Conservation (phyloP, 1,284 basidiomycete species). For the Irpex lacteus region DNA sequence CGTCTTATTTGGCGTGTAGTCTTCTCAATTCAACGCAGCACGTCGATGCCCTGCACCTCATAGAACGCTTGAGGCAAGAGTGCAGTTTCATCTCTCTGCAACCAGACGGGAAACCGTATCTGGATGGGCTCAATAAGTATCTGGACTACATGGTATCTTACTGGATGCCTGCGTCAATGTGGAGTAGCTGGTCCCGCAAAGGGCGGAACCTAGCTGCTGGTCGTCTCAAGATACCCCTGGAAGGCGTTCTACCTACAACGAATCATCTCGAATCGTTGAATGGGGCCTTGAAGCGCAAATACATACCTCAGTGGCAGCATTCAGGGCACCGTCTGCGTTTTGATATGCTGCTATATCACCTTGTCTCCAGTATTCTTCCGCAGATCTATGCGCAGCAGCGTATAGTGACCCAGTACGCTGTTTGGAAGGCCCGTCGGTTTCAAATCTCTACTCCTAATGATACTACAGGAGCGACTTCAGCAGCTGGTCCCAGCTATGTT, state of each 20-base stretch:
- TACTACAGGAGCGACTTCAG: not conserved
- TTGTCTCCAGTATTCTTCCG: slow-evolving; percentile 1
- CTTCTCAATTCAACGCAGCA: not conserved
- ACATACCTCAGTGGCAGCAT: slow-evolving; percentile 26
- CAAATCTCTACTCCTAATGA: not conserved
- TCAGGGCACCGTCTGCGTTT: slow-evolving; percentile 20
- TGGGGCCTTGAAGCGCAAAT: slow-evolving; percentile 30
- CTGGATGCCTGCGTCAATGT: too few species aligned
- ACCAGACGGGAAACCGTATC: not conserved
- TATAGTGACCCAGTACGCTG: not conserved
- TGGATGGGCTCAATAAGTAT: not conserved
- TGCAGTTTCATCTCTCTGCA: not conserved
- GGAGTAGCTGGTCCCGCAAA: slow-evolving; percentile 13
- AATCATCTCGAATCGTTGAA: too few species aligned
- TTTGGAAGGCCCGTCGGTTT: not conserved
- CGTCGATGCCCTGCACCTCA: not conserved
- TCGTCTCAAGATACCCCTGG: too few species aligned
- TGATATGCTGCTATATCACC: not conserved
- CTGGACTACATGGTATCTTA: not conserved
- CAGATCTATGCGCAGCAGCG: not conserved
- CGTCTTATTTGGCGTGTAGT: not conserved
- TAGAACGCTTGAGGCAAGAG: not conserved
- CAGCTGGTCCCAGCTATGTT: too few species aligned
- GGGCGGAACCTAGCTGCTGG: too few species aligned
- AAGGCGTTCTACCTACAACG: too few species aligned